Percentiles rank a stretch among this genome's conserved stretches.
phyloP scores from a whole-genome alignment of 257 asterid genomes.

The Fraxinus americana region DNA sequence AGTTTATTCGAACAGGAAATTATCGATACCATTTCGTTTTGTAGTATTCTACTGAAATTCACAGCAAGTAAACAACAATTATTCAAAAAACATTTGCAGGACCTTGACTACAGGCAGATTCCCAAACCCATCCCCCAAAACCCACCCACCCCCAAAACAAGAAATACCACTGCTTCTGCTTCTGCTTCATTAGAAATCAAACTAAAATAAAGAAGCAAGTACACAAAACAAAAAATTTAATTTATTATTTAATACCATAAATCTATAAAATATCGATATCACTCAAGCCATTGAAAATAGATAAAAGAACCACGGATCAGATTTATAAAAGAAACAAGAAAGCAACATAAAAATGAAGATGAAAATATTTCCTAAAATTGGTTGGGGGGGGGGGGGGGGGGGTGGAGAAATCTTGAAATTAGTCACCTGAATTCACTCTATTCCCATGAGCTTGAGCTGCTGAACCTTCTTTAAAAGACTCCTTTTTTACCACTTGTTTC shows the following conservation, averaged over 20 bases:
- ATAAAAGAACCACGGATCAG: slow-evolving; percentile 32
- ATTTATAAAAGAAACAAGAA: slow-evolving; percentile 16
- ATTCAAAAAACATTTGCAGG: neutral
- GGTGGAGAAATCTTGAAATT: slow-evolving; percentile 10
- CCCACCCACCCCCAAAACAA: neutral
- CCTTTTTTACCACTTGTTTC: slow-evolving; percentile 59
- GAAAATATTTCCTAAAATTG: slow-evolving; percentile 1
- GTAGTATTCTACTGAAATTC: neutral
- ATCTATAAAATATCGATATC: slow-evolving; percentile 6
- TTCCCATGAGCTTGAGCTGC: slow-evolving; percentile 55
- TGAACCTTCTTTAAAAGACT: slow-evolving; percentile 71
- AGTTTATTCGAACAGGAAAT: neutral
- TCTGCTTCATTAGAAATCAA: neutral
- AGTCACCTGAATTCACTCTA: slow-evolving; percentile 71
- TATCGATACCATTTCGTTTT: slow-evolving; percentile 4
- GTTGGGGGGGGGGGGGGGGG: neutral
- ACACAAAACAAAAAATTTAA: neutral
- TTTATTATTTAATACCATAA: neutral
- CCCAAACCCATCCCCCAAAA: neutral
- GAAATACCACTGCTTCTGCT: neutral
- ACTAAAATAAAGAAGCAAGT: slow-evolving; percentile 15
- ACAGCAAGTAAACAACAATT: neutral
- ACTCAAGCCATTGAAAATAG: slow-evolving; percentile 15
- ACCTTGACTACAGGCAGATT: slow-evolving; percentile 17
- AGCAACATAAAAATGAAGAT: slow-evolving; percentile 26